Base-by-base conservation (phyloP, 805 yeast genomes). In the Spathaspora hagerdaliae region DNA sequence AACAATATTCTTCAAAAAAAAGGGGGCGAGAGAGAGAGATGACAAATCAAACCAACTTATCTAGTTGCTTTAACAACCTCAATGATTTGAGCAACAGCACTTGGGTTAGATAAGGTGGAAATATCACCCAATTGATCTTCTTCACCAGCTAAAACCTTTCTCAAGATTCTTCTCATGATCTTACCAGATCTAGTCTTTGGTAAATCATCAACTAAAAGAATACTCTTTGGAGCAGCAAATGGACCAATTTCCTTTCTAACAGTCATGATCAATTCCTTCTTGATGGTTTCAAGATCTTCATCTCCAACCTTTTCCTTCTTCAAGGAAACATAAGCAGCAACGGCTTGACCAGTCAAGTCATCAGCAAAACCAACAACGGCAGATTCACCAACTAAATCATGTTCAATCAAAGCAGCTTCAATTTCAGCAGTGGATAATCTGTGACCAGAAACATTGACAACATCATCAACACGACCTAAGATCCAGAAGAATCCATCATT, bases 131-230 rank as follows among this genome's bases (percentile, higher is more conserved):
- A 77, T 63, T 85, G 87, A 54, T 87, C 96, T 55, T 85, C 95
- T 75, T 92, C 97, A 55, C 92, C 91, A 43, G 94, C 83, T 45
- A 90, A 83, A 50, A 92, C 80, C 74, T 94, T 94, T 73, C 99
- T 85, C 69, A 94, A 78, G 51, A 94, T 86, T 75, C 99, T 87
- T 78, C 99, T 87, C 96, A 94, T 92, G 63, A 94, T 92, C 78
- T 94, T 94, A 57, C 99, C 99, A 9, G 97, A 89, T 74, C 99
- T 83, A 24, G 99, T 94, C 80, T 92, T 94, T 71, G 99, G 99
- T 67, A 94, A 80, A 63, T 94, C 98, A 49, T 82, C 84, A 45
- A 92, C 96, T 48, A 91, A 71, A 56, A 85, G 74, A 48, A 91
- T 83, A 42, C 83, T 74, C 69, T 91, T 91, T 61, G 99, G 99